These are phyloP conservation scores for Penicillium riverlandense DNA, from an alignment of 495 filamentous ascomycete genomes.

Conservation along the genomic window DNA sequence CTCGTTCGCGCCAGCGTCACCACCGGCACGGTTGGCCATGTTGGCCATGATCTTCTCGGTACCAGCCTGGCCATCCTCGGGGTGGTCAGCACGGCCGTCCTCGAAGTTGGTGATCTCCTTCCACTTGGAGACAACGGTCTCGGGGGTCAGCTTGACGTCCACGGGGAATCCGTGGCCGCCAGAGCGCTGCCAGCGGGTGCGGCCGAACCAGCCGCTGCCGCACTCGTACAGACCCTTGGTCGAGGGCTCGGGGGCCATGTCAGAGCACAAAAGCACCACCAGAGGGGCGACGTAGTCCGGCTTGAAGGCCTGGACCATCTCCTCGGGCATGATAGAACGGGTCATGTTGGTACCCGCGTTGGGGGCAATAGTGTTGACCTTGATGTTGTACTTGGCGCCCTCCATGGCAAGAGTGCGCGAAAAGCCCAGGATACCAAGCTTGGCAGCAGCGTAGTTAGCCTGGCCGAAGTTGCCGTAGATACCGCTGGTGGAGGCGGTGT, in stretches of 20 bases:
- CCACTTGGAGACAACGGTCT: conserved; percentile 76
- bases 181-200: conserved; percentile 90
- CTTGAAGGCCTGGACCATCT: conserved; percentile 99
- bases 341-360: conserved; percentile 98
- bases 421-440: conserved; percentile 92
- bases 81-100: conserved; percentile 84
- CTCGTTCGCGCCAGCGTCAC: conserved; percentile 33
- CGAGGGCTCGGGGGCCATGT: conserved; percentile 73
- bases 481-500: conserved; percentile 92
- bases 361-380: conserved; percentile 95
- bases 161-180: conserved; percentile 91
- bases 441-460: conserved; percentile 95
- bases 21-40: conserved; percentile 60
- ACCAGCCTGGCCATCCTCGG: conserved; percentile 68
- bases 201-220: conserved; percentile 87
- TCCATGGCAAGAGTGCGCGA: conserved; percentile 88
- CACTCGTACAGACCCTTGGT: conserved; percentile 94
- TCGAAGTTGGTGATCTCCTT: conserved; percentile 78
- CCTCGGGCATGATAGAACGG: conserved; percentile 87
- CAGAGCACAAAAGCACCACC: conserved; percentile 81
- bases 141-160: conserved; percentile 78
- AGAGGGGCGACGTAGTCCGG: conserved; percentile 95
- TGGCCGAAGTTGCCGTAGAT: conserved; percentile 99
- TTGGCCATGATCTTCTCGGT: conserved; percentile 87
- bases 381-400: conserved; percentile 96